phyloP scores from a whole-genome alignment of 148 eudicot species.

The Vaccinium darrowii region DNA sequence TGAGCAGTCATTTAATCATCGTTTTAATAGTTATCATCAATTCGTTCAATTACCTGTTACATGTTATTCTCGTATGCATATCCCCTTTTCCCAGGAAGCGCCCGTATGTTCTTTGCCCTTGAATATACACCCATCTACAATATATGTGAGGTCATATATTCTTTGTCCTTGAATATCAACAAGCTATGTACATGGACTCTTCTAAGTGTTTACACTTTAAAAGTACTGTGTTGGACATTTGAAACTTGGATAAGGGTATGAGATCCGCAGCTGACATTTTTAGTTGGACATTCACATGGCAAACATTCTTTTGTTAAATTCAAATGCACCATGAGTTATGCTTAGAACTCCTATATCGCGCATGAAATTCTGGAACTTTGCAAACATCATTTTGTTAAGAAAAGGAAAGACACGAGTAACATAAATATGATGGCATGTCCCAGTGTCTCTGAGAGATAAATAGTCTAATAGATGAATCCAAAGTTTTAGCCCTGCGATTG shows the following conservation, averaged over 20 bases:
- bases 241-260: not conserved
- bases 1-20: constrained; percentile 16
- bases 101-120: not conserved
- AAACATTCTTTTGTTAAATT: not conserved
- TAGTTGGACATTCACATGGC: not conserved
- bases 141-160: not conserved
- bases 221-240: not conserved
- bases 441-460: not conserved
- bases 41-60: not conserved
- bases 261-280: not conserved
- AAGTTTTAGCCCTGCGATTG: not conserved
- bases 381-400: not conserved
- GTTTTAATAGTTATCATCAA: not conserved
- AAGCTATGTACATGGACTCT: not conserved
- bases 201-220: not conserved
- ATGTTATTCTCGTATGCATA: not conserved
- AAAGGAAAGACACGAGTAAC: not conserved
- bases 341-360: not conserved
- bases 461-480: not conserved
- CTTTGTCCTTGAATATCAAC: not conserved
- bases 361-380: not conserved
- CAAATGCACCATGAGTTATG: not conserved
- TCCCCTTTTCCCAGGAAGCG: not conserved
- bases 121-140: not conserved
- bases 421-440: not conserved